A percentile compares a stretch with the other conserved stretches of the same genome.
phyloP scores from a whole-genome alignment of 2,329 filamentous ascomycete genomes.

The Botrytis sinoallii region DNA sequence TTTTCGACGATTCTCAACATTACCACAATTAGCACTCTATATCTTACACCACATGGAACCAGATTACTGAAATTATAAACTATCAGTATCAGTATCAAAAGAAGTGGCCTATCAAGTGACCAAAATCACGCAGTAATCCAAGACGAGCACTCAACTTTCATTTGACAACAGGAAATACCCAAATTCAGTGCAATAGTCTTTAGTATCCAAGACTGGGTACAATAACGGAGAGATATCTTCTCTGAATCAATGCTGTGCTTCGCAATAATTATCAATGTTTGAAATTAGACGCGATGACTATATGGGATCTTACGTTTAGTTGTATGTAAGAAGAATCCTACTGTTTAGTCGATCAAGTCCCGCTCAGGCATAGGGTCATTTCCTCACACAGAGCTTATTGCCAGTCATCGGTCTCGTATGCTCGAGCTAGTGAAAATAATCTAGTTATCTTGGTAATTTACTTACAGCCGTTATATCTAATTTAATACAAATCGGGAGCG shows the following conservation, averaged over 20 bases:
- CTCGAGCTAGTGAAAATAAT: rapidly evolving
- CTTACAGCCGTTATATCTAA: neutral
- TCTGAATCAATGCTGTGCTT: neutral
- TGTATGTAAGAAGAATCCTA: neutral
- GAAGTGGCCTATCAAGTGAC: neutral
- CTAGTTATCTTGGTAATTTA: neutral
- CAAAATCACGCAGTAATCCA: neutral
- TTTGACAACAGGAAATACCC: neutral
- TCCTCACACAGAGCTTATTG: neutral
- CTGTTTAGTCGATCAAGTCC: neutral
- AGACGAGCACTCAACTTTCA: neutral
- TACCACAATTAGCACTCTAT: no score
- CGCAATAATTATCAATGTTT: neutral
- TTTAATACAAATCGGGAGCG: neutral
- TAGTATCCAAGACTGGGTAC: neutral
- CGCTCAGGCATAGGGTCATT: no score
- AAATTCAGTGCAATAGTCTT: neutral
- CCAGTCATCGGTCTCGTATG: neutral
- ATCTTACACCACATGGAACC: rapidly evolving
- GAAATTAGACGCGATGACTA: neutral
- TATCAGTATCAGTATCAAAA: neutral
- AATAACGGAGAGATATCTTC: neutral
- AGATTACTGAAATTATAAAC: neutral
- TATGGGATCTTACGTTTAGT: neutral
- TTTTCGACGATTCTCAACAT: neutral